A percentile compares a stretch with the other conserved stretches of the same genome.
Evolutionary conservation across 2,329 filamentous ascomycete species (phyloP).

Genomic region (Venturia effusa): DNA sequence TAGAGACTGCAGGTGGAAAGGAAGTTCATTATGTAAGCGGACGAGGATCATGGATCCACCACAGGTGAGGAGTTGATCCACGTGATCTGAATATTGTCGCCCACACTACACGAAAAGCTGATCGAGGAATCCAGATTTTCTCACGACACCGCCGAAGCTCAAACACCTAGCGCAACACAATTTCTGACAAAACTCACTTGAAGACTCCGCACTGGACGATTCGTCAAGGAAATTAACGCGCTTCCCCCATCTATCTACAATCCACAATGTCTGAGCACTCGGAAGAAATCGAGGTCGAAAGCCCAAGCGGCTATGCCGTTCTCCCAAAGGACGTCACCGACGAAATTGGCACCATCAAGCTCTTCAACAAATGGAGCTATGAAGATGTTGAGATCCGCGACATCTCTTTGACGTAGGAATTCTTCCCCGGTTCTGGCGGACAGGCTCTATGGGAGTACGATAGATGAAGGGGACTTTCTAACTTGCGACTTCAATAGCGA

Average conservation of each 20-base stretch:
- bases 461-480: constrained; percentile 18
- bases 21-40: too few relatives aligned
- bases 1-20: too few relatives aligned
- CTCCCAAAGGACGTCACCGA: constrained; percentile 87
- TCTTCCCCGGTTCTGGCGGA: neutral
- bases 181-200: constrained; percentile 14
- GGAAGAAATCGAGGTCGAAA: constrained; percentile 77
- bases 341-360: constrained; percentile 87
- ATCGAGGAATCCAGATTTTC: too few relatives aligned
- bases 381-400: constrained; percentile 99
- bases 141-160: too few relatives aligned
- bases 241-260: constrained; percentile 2
- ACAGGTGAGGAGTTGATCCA: too few relatives aligned
- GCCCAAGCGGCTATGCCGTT: constrained; percentile 61
- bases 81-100: too few relatives aligned
- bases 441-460: neutral
- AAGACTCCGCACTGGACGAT: constrained; percentile 13
- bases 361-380: constrained; percentile 98
- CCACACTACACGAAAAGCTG: too few relatives aligned
- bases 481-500: constrained; percentile 53
- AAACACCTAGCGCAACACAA: constrained; percentile 2
- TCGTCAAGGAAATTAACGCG: constrained; percentile 13
- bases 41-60: too few relatives aligned
- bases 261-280: constrained; percentile 71
- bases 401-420: constrained; percentile 97